These are phyloP conservation scores for Glarea lozoyensis DNA, from an alignment of 495 filamentous ascomycete genomes.

Conservation along the genomic window DNA sequence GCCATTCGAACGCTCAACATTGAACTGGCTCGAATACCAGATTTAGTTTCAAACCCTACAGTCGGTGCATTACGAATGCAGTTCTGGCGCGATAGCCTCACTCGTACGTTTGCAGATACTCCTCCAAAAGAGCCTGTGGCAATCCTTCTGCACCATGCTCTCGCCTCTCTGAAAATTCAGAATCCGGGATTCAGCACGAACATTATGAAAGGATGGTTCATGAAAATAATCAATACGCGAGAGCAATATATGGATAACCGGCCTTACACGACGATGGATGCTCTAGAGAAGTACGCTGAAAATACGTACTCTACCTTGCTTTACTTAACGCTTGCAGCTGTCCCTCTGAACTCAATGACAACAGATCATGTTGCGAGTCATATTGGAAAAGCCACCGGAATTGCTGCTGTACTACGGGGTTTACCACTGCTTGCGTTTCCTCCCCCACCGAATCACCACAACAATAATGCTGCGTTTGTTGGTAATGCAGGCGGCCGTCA, in stretches of 20 bases:
- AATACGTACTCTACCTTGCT: conserved; percentile 90
- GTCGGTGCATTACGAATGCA: conserved; percentile 83
- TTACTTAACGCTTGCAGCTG: conserved; percentile 72
- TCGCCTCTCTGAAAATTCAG: conserved; percentile 48
- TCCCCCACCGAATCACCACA: conserved; percentile 46
- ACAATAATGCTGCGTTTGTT: conserved; percentile 29
- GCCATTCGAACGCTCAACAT: conserved; percentile 89
- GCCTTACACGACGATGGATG: conserved; percentile 63
- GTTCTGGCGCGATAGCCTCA: conserved; percentile 84
- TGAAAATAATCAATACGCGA: conserved; percentile 64
- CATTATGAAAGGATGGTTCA: conserved; percentile 74
- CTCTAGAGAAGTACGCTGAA: conserved; percentile 82
- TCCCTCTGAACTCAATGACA: conserved; percentile 71
- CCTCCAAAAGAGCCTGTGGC: conserved; percentile 87
- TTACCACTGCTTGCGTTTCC: conserved; percentile 79
- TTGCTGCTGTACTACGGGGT: conserved; percentile 73
- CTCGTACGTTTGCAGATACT: conserved; percentile 56
- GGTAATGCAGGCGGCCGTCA: conserved; percentile 33
- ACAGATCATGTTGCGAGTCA: conserved; percentile 89
- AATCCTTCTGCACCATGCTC: conserved; percentile 66
- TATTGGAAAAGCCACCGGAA: conserved; percentile 88
- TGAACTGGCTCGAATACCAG: conserved; percentile 78
- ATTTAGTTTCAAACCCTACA: conserved; percentile 70
- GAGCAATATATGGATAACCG: conserved; percentile 79
- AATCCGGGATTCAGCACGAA: conserved; percentile 41